Base-by-base conservation (phyloP, 306 rosid species). In the Casuarina cunninghamiana region DNA sequence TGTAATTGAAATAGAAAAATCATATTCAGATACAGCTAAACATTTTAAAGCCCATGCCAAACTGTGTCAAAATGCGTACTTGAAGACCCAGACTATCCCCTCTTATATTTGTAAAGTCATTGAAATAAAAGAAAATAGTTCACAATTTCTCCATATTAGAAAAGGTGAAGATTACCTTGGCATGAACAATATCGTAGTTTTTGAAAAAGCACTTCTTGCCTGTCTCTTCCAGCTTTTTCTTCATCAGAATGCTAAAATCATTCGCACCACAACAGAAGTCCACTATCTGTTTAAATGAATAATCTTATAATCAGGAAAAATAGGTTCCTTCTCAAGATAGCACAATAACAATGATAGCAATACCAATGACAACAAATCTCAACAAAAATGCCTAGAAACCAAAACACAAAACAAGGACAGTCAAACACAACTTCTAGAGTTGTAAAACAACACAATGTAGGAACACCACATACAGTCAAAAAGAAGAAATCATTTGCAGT, bases 231-330 rank as follows among this genome's bases (percentile, higher is more conserved):
- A 95, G 94, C 78, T 88, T 95, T 85, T 89, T 93, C 75, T 84
- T 90, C 97, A 95, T 85, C 50, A 90, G 80, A 57, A 83, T 79
- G 85, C 99, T 93, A 79, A 95, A 95, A 78, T 93, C 97, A 80
- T 95, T 95, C 74, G 99, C 89, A 74, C 97, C 99, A 55, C 97
- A 95, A 69, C 97, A 87, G 83, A 95, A 95, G 89, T 95, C 99
- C 88, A 95, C 99, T 48, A 93, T 80, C 99, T 95, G 96, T 78
- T 75, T 83, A 84, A 19, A 63, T 79, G 73, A 77, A 83, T 55
- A 16, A 79, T 58, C 32, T 48, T 38, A 67, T 61, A 81, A 82
- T 84, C 84, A 89, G 80, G 62, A 69, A 41, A 72, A 53, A 65
- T 49, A 77, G 61, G 76, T 17, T 57, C 3, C 11, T 48, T 48